Base-by-base conservation (phyloP, 352 stramenopile species). In the Globisporangium perplexum region DNA sequence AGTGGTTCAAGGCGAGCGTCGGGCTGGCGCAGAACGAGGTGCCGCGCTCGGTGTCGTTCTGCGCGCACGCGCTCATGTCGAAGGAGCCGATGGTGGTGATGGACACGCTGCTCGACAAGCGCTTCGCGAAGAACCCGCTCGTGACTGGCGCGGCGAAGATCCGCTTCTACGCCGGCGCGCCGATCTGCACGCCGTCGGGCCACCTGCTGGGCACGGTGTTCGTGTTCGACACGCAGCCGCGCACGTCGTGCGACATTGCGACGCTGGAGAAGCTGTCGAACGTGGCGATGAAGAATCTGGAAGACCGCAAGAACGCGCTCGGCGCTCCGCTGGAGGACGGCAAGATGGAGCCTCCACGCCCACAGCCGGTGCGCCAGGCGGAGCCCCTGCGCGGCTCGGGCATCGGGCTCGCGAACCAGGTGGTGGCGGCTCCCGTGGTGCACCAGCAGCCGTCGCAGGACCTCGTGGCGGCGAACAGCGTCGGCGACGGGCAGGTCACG, bases 41-140 rank as follows among this genome's bases (percentile, higher is more conserved):
- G 49, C 83, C 83, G n/a, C 81, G 83, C 39, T 92, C 83, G 7
- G 83, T 94, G 53, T 90, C 77, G 28, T 94, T 94, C 62, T 92
- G 83, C 47, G 83, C 83, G 20, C 83, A 94, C 59, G 80, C 83
- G 47, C 86, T 94, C 61, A 92, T 94, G 77, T 91, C 79, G 7
- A 93, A 94, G 62, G 83, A 94, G 62, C 82, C 84, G 11, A 93
- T 94, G 84, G 84, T 94, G 12, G 84, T 94, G 36, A 86, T 93
- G 65, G 84, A 94, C 66, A 93, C 83, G 59, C 59, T 89, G 50
- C 62, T 88, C 8, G 83, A 94, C 70, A 91, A 91, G 68, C 78
- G 83, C 18, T 94, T 93, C 53, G 77, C 74, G 8, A 91, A 93
- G 69, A 94, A 93, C 65, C 83, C 84, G 47, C 68, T 94, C 0